phyloP scores from a whole-genome alignment of 108 stramenopile genomes.

The Nannochloropsis granulata region DNA sequence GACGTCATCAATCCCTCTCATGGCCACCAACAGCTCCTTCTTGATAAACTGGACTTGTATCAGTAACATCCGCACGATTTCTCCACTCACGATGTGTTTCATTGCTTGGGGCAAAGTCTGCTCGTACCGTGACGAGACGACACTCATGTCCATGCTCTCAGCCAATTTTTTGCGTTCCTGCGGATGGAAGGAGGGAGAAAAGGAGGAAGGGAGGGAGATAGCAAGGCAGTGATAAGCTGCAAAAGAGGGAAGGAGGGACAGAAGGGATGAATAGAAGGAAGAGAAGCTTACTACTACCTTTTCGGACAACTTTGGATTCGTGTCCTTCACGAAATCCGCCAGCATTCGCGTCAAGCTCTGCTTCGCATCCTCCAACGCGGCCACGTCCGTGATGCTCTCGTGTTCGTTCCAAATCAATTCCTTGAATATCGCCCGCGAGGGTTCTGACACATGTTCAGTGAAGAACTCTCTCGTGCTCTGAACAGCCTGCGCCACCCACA shows the following conservation, averaged over 20 bases:
- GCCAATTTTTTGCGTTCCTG: background rate
- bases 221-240: too few relatives aligned
- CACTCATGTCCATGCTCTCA: background rate
- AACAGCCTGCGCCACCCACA: background rate
- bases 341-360: constrained; percentile 3
- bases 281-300: too few relatives aligned
- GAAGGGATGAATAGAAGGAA: too few relatives aligned
- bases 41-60: constrained; percentile 31
- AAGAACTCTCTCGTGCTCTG: background rate
- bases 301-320: background rate
- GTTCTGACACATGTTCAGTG: constrained; percentile 2
- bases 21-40: constrained; percentile 26
- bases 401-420: background rate
- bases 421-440: background rate
- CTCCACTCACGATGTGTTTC: background rate
- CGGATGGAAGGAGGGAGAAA: too few relatives aligned
- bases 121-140: background rate
- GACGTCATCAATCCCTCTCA: constrained; percentile 24
- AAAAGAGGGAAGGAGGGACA: too few relatives aligned
- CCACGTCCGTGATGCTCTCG: background rate
- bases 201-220: too few relatives aligned
- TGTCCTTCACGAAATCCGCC: constrained; percentile 4
- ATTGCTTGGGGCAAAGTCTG: background rate
- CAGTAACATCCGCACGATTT: constrained; percentile 10
- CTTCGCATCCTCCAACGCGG: constrained; percentile 7